Conservation (phyloP, 305 asterid genomes). For the Solanum hybrid region DNA sequence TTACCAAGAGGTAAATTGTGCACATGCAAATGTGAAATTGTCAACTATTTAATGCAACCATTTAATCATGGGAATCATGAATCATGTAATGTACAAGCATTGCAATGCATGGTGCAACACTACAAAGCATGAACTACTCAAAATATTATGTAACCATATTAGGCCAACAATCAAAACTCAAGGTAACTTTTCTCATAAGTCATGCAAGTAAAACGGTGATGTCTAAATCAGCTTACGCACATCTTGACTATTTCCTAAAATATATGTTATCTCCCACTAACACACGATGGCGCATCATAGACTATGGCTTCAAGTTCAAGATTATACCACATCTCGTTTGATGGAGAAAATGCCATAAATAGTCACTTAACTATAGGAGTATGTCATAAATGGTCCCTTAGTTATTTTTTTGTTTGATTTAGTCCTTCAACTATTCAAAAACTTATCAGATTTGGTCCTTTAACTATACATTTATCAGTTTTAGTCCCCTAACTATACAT, state of each 20-base stretch:
- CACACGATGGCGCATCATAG: background rate
- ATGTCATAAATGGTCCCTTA: rapidly evolving
- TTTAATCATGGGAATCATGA: background rate
- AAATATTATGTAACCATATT: background rate
- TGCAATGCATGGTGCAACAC: background rate
- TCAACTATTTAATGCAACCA: background rate
- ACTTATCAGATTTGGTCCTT: background rate
- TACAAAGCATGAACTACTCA: background rate
- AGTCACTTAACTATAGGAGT: background rate
- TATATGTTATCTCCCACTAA: background rate
- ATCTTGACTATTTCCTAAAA: background rate
- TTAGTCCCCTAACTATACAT: too few relatives aligned
- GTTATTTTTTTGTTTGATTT: too few relatives aligned
- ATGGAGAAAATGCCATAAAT: background rate
- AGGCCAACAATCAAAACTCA: background rate
- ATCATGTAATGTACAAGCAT: background rate
- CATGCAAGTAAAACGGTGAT: background rate
- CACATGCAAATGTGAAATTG: background rate
- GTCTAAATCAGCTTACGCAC: background rate
- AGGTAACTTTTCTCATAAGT: background rate
- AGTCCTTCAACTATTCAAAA: background rate
- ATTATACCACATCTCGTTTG: background rate
- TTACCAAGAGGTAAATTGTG: background rate
- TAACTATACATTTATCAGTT: too few relatives aligned
- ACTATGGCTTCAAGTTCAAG: background rate